Conservation (phyloP, 129 eudicot species). For the Centaurea solstitialis region DNA sequence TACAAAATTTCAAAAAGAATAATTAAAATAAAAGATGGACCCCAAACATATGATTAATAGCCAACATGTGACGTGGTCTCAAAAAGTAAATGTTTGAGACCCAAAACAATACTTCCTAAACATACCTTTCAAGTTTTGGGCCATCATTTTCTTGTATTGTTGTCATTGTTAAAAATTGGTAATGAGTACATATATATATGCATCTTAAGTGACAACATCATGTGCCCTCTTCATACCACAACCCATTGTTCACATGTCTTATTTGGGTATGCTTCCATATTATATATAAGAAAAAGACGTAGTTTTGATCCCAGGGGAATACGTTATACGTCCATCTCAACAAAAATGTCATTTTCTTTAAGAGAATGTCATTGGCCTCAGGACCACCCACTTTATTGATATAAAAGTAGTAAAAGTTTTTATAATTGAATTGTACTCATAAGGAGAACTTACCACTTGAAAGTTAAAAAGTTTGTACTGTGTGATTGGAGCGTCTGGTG, state of each 20-base stretch:
- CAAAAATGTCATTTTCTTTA: slow-evolving; percentile 29
- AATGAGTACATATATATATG: slow-evolving; percentile 37
- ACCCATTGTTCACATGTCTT: slow-evolving; percentile 42
- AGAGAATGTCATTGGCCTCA: slow-evolving; percentile 26
- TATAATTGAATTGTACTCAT: slow-evolving; percentile 7
- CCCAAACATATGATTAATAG: slow-evolving; percentile 32
- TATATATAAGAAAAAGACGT: neutral
- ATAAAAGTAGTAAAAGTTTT: neutral
- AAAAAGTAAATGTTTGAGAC: slow-evolving; percentile 32
- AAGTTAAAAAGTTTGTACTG: neutral
- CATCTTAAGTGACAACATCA: slow-evolving; percentile 36
- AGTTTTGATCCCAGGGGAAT: slow-evolving; percentile 18
- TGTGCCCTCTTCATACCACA: slow-evolving; percentile 36
- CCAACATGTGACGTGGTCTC: slow-evolving; percentile 53
- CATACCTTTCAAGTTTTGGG: slow-evolving; percentile 43
- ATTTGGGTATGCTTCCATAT: slow-evolving; percentile 20
- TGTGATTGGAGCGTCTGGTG: neutral
- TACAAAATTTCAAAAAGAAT: neutral
- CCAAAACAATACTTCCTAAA: slow-evolving; percentile 30
- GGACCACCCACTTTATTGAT: slow-evolving; percentile 28
- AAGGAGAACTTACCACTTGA: neutral
- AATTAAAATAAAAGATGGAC: slow-evolving; percentile 30
- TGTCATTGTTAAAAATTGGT: slow-evolving; percentile 37
- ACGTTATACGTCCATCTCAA: slow-evolving; percentile 33
- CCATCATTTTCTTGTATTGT: slow-evolving; percentile 46